A percentile compares a stretch with the other conserved stretches of the same genome.
phyloP scores from a whole-genome alignment of 2,329 filamentous ascomycete species.

The Triangularia verruculosa region DNA sequence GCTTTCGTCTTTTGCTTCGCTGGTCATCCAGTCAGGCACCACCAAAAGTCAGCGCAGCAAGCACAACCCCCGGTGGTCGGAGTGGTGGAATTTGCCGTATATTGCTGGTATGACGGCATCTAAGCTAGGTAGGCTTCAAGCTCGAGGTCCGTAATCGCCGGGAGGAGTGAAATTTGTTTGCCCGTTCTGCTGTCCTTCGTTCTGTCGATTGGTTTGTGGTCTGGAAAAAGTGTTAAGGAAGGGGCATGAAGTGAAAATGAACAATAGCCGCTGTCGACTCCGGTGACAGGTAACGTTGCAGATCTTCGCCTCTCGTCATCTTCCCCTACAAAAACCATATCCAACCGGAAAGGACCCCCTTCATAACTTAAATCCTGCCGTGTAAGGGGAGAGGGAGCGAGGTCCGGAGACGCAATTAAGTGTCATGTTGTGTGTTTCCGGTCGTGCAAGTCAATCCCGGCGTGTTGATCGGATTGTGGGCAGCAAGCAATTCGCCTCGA shows the following conservation, averaged over 20 bases:
- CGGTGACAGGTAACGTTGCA: slow-evolving; percentile 27
- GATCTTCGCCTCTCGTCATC: slow-evolving; percentile 9
- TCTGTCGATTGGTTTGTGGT: neutral
- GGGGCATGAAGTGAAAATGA: neutral
- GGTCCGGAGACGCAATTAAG: slow-evolving; percentile 21
- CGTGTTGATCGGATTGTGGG: neutral
- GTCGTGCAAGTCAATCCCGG: slow-evolving; percentile 18
- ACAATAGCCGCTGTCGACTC: neutral
- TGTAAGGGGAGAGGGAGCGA: slow-evolving; percentile 7
- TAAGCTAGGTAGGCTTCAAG: neutral
- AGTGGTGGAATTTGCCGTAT: neutral
- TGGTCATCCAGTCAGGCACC: neutral
- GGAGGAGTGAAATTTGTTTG: neutral
- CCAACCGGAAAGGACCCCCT: slow-evolving; percentile 20
- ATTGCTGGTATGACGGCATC: neutral
- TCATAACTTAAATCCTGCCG: slow-evolving; percentile 1
- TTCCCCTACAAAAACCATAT: neutral
- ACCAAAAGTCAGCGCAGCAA: neutral
- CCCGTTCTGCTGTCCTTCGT: neutral
- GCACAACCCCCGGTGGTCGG: neutral
- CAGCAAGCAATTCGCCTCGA: slow-evolving; percentile 3
- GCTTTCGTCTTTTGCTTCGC: neutral
- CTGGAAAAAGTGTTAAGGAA: neutral
- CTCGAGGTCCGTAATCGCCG: neutral
- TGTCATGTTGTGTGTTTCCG: slow-evolving; percentile 11